Evolutionary conservation across 1,284 basidiomycete species (phyloP).

Genomic region (Porphyrellus sp.): DNA sequence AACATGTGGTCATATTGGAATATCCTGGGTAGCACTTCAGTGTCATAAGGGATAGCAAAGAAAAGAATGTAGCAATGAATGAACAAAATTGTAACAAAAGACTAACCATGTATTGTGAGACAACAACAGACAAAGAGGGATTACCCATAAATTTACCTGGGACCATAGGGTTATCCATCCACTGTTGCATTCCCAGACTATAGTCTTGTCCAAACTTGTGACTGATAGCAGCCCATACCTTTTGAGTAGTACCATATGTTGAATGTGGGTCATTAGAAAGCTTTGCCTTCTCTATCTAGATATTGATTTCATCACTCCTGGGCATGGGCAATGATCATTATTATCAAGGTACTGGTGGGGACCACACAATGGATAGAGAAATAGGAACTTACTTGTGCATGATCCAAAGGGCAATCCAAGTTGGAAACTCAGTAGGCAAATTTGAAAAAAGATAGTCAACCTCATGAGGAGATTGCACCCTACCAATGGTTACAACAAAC

Average conservation of each 20-base stretch:
- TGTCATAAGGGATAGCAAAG: too few species aligned
- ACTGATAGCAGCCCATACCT: neutral
- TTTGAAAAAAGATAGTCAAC: neutral
- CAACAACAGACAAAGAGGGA: neutral
- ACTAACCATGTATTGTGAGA: neutral
- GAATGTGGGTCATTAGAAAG: neutral
- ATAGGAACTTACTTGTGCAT: neutral
- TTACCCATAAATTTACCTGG: neutral
- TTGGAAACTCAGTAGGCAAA: neutral
- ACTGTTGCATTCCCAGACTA: neutral
- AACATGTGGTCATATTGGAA: too few species aligned
- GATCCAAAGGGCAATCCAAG: neutral
- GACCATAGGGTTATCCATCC: neutral
- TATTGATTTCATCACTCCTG: neutral
- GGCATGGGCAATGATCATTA: too few species aligned
- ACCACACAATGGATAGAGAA: too few species aligned
- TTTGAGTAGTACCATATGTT: neutral
- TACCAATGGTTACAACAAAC: neutral
- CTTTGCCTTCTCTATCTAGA: neutral
- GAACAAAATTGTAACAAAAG: too few species aligned
- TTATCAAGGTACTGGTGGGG: too few species aligned
- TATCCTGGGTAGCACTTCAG: too few species aligned
- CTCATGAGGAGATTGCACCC: neutral
- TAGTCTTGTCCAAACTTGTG: neutral
- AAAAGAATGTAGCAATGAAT: too few species aligned